These are phyloP conservation scores for Umbilicus rupestris DNA, from an alignment of 164 flowering plant species.

Conservation along the genomic window DNA sequence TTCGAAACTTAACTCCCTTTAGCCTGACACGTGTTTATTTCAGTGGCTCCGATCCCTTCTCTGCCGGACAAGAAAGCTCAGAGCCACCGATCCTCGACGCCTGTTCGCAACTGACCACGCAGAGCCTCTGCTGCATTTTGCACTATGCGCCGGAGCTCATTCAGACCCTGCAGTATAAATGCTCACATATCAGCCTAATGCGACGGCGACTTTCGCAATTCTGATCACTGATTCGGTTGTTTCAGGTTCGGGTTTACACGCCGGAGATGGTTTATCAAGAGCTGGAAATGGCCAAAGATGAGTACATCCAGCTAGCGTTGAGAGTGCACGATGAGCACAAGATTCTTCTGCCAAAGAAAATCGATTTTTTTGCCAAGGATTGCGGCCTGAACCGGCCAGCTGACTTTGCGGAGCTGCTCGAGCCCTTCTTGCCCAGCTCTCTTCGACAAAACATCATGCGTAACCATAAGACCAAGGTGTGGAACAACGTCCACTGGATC, in stretches of 20 bases:
- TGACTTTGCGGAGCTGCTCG: slow-evolving; percentile 24
- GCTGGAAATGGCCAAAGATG: slow-evolving; percentile 39
- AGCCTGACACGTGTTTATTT: not conserved
- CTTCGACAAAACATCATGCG: slow-evolving; percentile 15
- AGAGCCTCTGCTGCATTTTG: slow-evolving; percentile 43
- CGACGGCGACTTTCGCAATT: too few species aligned
- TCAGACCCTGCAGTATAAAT: slow-evolving; percentile 54
- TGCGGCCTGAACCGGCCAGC: slow-evolving; percentile 20
- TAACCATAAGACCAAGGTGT: slow-evolving; percentile 12
- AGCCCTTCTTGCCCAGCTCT: slow-evolving; percentile 21
- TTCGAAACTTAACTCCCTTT: not conserved
- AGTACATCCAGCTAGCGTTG: slow-evolving; percentile 28
- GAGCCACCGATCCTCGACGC: slow-evolving; percentile 24
- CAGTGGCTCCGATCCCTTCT: slow-evolving; percentile 45
- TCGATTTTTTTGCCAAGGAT: slow-evolving; percentile 34
- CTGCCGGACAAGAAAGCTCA: slow-evolving; percentile 27
- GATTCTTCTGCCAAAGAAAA: slow-evolving; percentile 31
- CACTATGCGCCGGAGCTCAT: slow-evolving; percentile 39
- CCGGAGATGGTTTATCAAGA: slow-evolving; percentile 33
- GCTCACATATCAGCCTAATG: not conserved
- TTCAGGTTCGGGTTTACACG: slow-evolving; percentile 45
- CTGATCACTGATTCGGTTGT: not conserved
- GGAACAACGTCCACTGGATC: slow-evolving; percentile 32
- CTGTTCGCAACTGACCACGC: slow-evolving; percentile 30
- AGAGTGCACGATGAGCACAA: slow-evolving; percentile 23